Base-by-base conservation (phyloP, 2,329 filamentous ascomycete genomes). In the Paecilomyces formosus region DNA sequence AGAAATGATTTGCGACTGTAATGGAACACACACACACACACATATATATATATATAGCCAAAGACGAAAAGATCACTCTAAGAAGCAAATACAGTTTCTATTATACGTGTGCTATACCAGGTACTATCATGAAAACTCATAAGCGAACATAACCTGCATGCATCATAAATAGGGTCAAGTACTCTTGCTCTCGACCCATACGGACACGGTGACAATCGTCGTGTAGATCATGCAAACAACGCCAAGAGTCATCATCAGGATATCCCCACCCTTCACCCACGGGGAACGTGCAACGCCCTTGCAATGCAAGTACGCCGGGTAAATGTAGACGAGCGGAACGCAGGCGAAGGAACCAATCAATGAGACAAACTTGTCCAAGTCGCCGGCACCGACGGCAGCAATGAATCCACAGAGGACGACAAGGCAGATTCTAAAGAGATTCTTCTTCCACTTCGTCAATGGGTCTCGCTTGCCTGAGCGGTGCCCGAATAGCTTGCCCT, bases 391-490 rank as follows among this genome's bases (percentile, higher is more conserved):
- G 50, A 88, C 86, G 91, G 92, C 99, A 1, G 93, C 93, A 64
- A 99, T 88, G 59, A 86, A 76, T 0, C 92, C 89, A 69, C 94
- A 97, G 22, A 94, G 75, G 68, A 90, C 84, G 55, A 97, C 94
- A 62, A 97, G 85, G 70, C 92, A 88, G 81, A 97, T 99, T 58
- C 94, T 88, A 80, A 96, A 99, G 33, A 88, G 79, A 67, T 99
- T 99, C 85, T 99, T 99, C 82, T 97, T 90, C 94, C 94, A 99
- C 79, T 99, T 99, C 80, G 99, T 96, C 71, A 90, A 93, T 0
- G 92, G 92, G 71, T 97, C 97, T 78, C 97, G 96, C 77, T 99
- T 99, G 66, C 94, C 92, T 62, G 92, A 96, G 70, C 89, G 92
- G 88, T 66, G 84, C 24, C 90, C 96, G 74, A 97, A 99, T 4